Evolutionary conservation across 345 rosid genomes (phyloP), one percentile per base, ranked within the genome.

Genomic region (Firmiana major): DNA sequence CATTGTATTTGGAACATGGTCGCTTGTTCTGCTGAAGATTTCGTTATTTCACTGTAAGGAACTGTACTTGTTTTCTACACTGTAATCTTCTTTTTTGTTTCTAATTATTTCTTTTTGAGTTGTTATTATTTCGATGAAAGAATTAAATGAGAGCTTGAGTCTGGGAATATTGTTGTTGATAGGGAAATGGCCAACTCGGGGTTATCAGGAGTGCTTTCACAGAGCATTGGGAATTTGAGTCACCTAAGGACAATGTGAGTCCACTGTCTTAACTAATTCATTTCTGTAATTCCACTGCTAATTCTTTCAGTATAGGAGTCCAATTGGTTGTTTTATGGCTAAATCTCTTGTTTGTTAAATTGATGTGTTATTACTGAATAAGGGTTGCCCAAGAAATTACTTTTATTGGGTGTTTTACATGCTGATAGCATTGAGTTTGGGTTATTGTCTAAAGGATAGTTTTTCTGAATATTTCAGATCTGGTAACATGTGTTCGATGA

Each of bases 1-100:
- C 97, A 98, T 36, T 95, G 99, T 82, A 93, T 98, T 78, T 95
- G 99, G 99, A 89, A 84, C 80, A 95, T 92, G 98, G 94, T 95
- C 26, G 93, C 90, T 77, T 95, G 98, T 79, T 95, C 99, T 42
- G 21, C 75, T 60, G 87, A 92, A 81, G 98, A 97, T 22, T 90
- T 83, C 76, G 99, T 93, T 10, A 73, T 82, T 70, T 93, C 98
- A 36, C 88, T 93, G 99, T 95, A 82, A 80, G 98, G 82, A 16
- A 71, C 11, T 28, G 1, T 68, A 8, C 55, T 46, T 9, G 36
- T 70, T 70, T 28, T 28, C 22, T 48, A 7, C 24, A 13, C 2
- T 70, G 6, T 40, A 31, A 40, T 3, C 2, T 45, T 2, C 0
- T n/a, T 75, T 19, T 48, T 24, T 63, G 43, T 62, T 0, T 13